Conservation (phyloP, 345 rosid species). For the Excoecaria agallocha region DNA sequence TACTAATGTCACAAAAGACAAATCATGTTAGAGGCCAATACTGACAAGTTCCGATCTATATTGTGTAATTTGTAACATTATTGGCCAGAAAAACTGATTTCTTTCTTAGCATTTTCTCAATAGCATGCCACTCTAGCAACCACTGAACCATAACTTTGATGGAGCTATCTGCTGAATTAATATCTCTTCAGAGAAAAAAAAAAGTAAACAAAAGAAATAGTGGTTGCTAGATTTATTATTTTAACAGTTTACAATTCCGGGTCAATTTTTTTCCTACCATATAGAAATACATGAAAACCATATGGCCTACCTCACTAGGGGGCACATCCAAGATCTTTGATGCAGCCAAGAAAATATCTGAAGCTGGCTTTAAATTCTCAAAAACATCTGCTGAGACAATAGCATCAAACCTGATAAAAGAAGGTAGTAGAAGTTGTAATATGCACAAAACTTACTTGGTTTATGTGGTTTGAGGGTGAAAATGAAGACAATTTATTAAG, state of each 20-base stretch:
- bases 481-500: background rate
- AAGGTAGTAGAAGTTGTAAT: conserved; percentile 5
- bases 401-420: conserved; percentile 78
- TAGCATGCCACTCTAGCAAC: too few species aligned
- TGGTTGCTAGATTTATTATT: background rate
- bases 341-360: conserved; percentile 95
- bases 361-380: conserved; percentile 96
- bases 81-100: too few species aligned
- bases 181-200: background rate
- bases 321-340: conserved; percentile 80
- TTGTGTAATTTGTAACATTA: too few species aligned
- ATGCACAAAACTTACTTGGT: background rate
- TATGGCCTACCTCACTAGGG: conserved; percentile 54
- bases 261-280: background rate
- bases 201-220: background rate
- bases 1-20: background rate
- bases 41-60: background rate
- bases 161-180: too few species aligned
- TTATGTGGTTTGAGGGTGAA: background rate
- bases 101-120: too few species aligned
- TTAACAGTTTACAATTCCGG: background rate
- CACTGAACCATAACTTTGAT: too few species aligned
- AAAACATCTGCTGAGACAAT: conserved; percentile 97
- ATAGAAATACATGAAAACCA: background rate
- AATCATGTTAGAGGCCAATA: background rate